These are phyloP conservation scores for Osmozyma mogii DNA, from an alignment of 805 yeast species.

Conservation along the genomic window DNA sequence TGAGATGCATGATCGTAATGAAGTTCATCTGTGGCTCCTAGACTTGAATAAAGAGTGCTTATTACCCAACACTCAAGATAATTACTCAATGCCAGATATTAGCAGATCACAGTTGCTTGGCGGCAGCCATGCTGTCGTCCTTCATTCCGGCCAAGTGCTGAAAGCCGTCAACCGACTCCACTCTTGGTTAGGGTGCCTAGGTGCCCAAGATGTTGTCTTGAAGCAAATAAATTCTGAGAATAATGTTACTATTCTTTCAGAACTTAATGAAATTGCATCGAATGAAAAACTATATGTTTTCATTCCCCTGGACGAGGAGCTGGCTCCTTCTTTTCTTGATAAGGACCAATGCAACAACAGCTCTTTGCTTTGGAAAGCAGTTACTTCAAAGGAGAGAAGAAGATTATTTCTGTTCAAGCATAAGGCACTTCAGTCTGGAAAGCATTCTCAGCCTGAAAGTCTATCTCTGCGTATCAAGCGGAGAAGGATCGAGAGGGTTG, in stretches of 20 bases:
- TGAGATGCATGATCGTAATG: conserved; percentile 7
- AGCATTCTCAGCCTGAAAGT: not conserved
- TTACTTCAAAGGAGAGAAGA: conserved; percentile 2
- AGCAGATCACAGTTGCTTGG: conserved; percentile 11
- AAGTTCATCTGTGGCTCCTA: conserved; percentile 17
- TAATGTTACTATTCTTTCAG: not conserved
- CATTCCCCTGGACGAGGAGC: not conserved
- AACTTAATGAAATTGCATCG: not conserved
- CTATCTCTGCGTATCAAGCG: conserved; percentile 18
- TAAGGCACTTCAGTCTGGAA: not conserved
- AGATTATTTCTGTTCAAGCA: conserved; percentile 1
- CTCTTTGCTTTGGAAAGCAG: conserved; percentile 9
- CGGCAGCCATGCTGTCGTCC: conserved; percentile 4
- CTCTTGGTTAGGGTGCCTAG: conserved; percentile 12
- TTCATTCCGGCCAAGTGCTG: conserved; percentile 2
- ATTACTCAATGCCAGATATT: conserved; percentile 9
- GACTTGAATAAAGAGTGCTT: conserved; percentile 7
- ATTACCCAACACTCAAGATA: conserved; percentile 9
- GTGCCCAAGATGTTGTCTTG: too few species aligned
- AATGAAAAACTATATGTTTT: not conserved
- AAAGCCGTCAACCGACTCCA: conserved; percentile 4
- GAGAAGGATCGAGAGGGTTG: conserved; percentile 24
- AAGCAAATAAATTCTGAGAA: not conserved
- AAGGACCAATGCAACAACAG: conserved; percentile 1
- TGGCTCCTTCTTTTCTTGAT: not conserved